Evolutionary conservation across 179 eudicot species (phyloP), one percentile per base, ranked within the genome.

Genomic region (Camellia oleifera): DNA sequence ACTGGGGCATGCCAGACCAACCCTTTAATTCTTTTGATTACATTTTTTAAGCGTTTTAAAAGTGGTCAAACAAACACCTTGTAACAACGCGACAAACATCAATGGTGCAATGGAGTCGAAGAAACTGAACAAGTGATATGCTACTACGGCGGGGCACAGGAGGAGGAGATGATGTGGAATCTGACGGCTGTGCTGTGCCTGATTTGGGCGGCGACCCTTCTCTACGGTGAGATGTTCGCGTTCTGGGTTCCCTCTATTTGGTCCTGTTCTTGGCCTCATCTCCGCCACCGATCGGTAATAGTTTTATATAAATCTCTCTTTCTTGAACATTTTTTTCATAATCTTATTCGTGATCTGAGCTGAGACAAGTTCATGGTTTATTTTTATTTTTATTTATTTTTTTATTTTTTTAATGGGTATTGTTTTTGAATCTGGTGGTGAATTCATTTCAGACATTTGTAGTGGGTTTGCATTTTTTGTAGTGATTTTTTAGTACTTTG

Each of bases 151-250:
- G 32, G 32, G 45, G 52, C 23, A 57, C 17, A 26, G 58, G 52
- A 61, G 32, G 69, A 81, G 58, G 83, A 26, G 26, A 26, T 26
- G 26, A 83, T 85, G 82, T 83, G 87, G 93, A 89, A 85, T 72
- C 81, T 92, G 82, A 88, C 92, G 46, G 54, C 84, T 20, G 85
- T 80, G 17, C 81, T 96, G 45, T 82, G 90, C 83, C 8, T 88
- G 15, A 66, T 92, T 7, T 96, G 98, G 99, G 89, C 90, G 75
- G 40, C 83, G 20, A 90, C 82, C 42, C 73, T 96, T 17, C 89
- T 96, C 0, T 96, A 92, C 84, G 99, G 99, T 1, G 99, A 96
- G 84, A 89, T 93, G 93, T 91, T 96, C 69, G 86, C 93, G 3
- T 96, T 81, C 76, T 90, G 95, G 94, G 78, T 92, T 23, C 94